phyloP scores from a whole-genome alignment of 768 basidiomycete species.

The Phaeotremella skinneri region DNA sequence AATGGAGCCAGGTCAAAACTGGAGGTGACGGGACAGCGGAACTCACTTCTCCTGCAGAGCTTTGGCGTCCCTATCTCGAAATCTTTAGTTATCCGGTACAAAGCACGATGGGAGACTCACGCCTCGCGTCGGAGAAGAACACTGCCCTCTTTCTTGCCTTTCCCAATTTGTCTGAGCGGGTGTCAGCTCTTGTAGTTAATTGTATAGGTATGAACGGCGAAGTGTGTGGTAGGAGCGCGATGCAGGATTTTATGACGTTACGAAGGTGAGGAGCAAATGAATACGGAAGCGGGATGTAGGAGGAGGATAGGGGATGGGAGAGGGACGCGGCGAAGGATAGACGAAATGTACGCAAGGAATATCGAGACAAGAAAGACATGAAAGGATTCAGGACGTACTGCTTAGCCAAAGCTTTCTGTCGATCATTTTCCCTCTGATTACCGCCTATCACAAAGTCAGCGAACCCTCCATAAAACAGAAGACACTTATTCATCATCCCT shows the following conservation, averaged over 20 bases:
- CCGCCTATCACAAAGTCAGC: constrained; percentile 10
- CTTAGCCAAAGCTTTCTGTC: constrained; percentile 15
- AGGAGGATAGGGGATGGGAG: not conserved
- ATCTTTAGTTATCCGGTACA: not conserved
- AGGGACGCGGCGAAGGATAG: not conserved
- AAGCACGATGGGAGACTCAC: constrained; percentile 12
- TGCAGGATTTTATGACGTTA: too few species aligned
- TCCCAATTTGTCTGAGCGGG: too few species aligned
- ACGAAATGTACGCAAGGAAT: not conserved
- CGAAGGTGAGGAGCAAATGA: too few species aligned
- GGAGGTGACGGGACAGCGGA: not conserved
- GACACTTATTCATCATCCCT: too few species aligned
- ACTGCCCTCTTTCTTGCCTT: constrained; percentile 21
- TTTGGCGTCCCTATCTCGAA: constrained; percentile 18
- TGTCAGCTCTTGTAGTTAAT: too few species aligned
- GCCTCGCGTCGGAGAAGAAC: constrained; percentile 22
- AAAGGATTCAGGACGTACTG: constrained; percentile 17
- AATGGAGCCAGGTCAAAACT: not conserved
- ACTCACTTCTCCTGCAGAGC: constrained; percentile 28
- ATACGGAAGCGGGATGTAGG: too few species aligned
- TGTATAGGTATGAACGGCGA: too few species aligned
- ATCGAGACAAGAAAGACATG: not conserved
- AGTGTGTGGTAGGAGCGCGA: too few species aligned
- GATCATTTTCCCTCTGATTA: constrained; percentile 23
- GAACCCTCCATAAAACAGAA: not conserved